phyloP scores from a whole-genome alignment of 2,329 filamentous ascomycete species.

The Rhexocercosporidium sp. region DNA sequence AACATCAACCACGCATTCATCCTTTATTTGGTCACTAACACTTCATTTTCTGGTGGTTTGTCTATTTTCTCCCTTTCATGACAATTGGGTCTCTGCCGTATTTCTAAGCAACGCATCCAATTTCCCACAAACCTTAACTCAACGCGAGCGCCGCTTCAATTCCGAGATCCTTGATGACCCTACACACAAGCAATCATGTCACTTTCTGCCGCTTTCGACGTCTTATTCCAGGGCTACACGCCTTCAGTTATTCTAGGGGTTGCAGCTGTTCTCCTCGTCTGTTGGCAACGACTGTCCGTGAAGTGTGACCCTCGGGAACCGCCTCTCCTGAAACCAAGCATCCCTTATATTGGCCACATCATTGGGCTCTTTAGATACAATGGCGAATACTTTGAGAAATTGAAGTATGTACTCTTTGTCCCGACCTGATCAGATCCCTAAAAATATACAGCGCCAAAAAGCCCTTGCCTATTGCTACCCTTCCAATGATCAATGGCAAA shows the following conservation, averaged over 20 bases:
- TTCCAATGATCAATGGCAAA: constrained; percentile 51
- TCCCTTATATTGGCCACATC: constrained; percentile 54
- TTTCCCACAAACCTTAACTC: background rate
- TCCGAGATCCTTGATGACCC: background rate
- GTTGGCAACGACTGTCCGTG: constrained; percentile 25
- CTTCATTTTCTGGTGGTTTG: too few species aligned
- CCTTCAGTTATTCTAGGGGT: constrained; percentile 24
- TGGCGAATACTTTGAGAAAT: constrained; percentile 42
- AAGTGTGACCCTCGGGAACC: constrained; percentile 47
- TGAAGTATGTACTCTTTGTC: constrained; percentile 42
- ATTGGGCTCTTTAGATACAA: constrained; percentile 46
- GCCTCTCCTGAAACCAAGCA: constrained; percentile 46
- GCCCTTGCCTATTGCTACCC: constrained; percentile 46
- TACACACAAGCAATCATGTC: constrained; percentile 20
- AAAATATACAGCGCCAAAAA: constrained; percentile 31
- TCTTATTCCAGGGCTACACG: constrained; percentile 27
- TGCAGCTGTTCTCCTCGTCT: constrained; percentile 19
- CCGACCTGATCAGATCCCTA: background rate
- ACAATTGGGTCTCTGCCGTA: too few species aligned
- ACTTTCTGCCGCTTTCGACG: background rate
- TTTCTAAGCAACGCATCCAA: too few species aligned
- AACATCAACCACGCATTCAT: too few species aligned
- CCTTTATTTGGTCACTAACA: too few species aligned
- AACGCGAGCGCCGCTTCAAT: background rate
- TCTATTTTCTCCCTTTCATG: too few species aligned